Percentiles rank a stretch among this genome's conserved stretches.
Evolutionary conservation across 176 grass and related monocot genomes (phyloP).

Genomic region (Thalia dealbata): DNA sequence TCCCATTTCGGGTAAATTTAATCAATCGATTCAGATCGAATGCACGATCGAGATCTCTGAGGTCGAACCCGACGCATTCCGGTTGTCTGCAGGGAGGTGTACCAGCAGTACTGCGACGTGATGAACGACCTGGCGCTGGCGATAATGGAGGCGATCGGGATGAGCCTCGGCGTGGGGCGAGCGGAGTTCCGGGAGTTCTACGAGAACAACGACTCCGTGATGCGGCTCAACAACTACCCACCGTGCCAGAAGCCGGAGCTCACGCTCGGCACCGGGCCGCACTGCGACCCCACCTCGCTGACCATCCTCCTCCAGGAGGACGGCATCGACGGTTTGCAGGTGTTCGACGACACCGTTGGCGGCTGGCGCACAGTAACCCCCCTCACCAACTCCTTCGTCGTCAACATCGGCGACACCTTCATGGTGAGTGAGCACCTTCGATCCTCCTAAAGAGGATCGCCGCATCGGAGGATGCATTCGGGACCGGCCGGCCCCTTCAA

Average conservation of each 20-base stretch:
- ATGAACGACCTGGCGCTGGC: conserved; percentile 68
- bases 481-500: neutral
- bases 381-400: conserved; percentile 31
- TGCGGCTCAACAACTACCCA: conserved; percentile 97
- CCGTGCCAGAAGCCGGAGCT: conserved; percentile 56
- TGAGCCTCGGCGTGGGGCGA: conserved; percentile 44
- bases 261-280: conserved; percentile 65
- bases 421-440: conserved; percentile 27
- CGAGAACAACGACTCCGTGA: conserved; percentile 64
- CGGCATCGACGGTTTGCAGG: conserved; percentile 61
- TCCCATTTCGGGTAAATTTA: conserved; percentile 40
- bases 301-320: conserved; percentile 94
- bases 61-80: neutral
- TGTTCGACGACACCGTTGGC: conserved; percentile 28
- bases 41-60: neutral
- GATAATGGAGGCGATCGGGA: conserved; percentile 71
- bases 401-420: conserved; percentile 85
- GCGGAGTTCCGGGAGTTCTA: conserved; percentile 50
- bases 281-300: conserved; percentile 82
- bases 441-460: no score
- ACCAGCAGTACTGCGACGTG: conserved; percentile 47
- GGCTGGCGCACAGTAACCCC: conserved; percentile 39
- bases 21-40: no score
- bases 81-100: conserved; percentile 27
- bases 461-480: no score